Base-by-base conservation (phyloP, 495 filamentous ascomycete species). In the Cercophora samala region DNA sequence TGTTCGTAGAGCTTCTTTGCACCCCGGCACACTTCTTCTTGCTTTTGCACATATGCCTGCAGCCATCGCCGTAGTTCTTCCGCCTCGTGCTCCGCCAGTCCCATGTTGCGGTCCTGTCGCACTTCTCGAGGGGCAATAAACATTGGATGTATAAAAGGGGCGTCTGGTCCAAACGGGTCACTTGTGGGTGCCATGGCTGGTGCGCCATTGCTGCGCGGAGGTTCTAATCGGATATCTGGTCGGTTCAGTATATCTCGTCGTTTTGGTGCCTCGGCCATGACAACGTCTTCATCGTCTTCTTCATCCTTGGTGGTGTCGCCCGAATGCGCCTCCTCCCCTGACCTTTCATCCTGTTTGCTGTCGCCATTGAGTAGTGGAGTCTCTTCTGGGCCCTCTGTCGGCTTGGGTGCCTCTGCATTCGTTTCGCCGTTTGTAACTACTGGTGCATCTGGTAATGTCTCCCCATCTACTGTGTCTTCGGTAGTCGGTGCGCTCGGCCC, bases 1-100 rank as follows among this genome's bases (percentile, higher is more conserved):
- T 87, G 90, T 32, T 90, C 83, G 65, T 93, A 88, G 69, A 97
- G 85, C 63, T 85, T 86, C 60, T 90, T 85, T 9, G 89, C 87
- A 2, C 91, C 91, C 11, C 95, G 89, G 55, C 92, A 90, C 21
- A 97, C 89, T 76, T 99, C 94, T 72, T 98, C 95, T 72, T 97
- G 94, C 75, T 97, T 96, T 71, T 97, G 93, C 15, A 97, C 90
- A 70, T 94, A 97, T 2, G 90, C 83, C 74, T 92, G 86, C 13
- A 99, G 83, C 13, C 97, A 77, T 32, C 89, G 89, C 23, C 94
- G 88, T 17, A 92, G 93, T 52, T 98, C 93, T 69, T 96, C 91
- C 1, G 95, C 96, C 78, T 97, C 94, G 8, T 81, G 72, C 17
- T 88, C 81, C 0, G 93, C 93, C 1, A 99, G 86, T 18, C 92